Base-by-base conservation (phyloP, 1,284 basidiomycete species). In the Puccinia triticina region DNA sequence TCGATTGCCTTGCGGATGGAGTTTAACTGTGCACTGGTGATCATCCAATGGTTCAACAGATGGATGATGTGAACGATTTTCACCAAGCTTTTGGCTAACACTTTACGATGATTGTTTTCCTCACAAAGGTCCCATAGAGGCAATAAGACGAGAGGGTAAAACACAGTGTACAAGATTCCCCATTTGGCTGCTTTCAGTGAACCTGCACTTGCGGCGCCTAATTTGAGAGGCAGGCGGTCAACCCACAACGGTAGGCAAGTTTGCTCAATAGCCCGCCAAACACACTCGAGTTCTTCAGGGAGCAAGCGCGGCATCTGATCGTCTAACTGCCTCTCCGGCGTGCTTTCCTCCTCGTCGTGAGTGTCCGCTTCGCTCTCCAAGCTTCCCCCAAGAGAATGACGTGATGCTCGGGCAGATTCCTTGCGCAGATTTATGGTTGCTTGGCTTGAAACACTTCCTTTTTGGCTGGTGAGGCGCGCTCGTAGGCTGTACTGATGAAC, bases 161-260 rank as follows among this genome's bases (percentile, higher is more conserved):
- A 67, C 7, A 50, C 48, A 18, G 46, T 74, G 48, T 14, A 74
- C 48, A 74, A 57, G 48, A 55, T 74, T 48, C 46, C 48, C 48
- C 26, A 74, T 34, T 74, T n/a, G n/a, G 46, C 46, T 29, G 72
- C 72, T 32, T 74, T 74, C 0, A 57, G 72, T 12, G 72, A 74
- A 21, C 48, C 72, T 48, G 46, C 72, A 34, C 46, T 50, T 74
- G 21, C 48, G 32, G 34, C 53, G 12, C 72, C 72, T 21, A 74
- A 53, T 50, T 74, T 21, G 14, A 53, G 40, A 29, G 72, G 72
- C 48, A 74, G 48, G 7, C 23, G 72, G 34, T 50, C 53, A 34
- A 74, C 48, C 72, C 72, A 74, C 8, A 11, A 53, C 7, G 72
- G 72, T 37, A 67, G 2, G 34, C 64, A 37, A 14, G 64, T 67